Percentiles rank a stretch among this genome's conserved stretches.
phyloP scores from a whole-genome alignment of 1,139 yeast species.

The Meyerozyma sp. region DNA sequence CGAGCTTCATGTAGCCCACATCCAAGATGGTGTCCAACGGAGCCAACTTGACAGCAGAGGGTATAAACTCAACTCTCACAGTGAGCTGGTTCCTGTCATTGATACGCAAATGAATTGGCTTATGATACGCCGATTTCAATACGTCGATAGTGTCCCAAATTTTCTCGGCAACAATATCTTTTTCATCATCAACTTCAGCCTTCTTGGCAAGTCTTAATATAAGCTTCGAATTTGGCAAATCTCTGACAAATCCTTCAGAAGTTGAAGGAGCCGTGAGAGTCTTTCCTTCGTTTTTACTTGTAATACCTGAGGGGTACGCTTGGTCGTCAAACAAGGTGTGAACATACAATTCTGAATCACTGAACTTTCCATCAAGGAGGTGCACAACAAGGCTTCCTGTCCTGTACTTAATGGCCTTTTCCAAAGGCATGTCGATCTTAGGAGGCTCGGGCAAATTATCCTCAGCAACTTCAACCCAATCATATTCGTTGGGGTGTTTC shows the following conservation, averaged over 20 bases:
- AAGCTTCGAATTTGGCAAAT: constrained; percentile 54
- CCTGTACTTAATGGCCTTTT: constrained; percentile 47
- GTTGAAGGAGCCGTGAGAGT: constrained; percentile 33
- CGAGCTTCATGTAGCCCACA: constrained; percentile 57
- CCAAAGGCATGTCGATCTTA: constrained; percentile 46
- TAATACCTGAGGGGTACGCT: constrained; percentile 51
- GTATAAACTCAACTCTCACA: constrained; percentile 55
- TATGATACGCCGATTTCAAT: constrained; percentile 41
- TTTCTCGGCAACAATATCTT: constrained; percentile 47
- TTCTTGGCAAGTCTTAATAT: constrained; percentile 52
- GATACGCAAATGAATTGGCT: constrained; percentile 43
- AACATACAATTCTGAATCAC: constrained; percentile 43
- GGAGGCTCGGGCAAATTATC: constrained; percentile 39
- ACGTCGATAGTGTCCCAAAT: constrained; percentile 48
- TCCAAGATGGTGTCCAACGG: constrained; percentile 60
- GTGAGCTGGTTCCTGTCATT: constrained; percentile 37
- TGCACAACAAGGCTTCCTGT: constrained; percentile 60
- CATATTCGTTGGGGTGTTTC: constrained; percentile 56
- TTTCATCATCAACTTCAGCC: constrained; percentile 39
- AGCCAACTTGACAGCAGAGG: constrained; percentile 49
- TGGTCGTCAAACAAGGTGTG: constrained; percentile 64
- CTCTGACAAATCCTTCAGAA: constrained; percentile 63
- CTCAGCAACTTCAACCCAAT: constrained; percentile 55
- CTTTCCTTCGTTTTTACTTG: constrained; percentile 40
- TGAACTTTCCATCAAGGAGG: constrained; percentile 43